Percentiles rank a stretch among this genome's conserved stretches.
Conservation (phyloP, 805 yeast species). For the Priceomyces medius region DNA sequence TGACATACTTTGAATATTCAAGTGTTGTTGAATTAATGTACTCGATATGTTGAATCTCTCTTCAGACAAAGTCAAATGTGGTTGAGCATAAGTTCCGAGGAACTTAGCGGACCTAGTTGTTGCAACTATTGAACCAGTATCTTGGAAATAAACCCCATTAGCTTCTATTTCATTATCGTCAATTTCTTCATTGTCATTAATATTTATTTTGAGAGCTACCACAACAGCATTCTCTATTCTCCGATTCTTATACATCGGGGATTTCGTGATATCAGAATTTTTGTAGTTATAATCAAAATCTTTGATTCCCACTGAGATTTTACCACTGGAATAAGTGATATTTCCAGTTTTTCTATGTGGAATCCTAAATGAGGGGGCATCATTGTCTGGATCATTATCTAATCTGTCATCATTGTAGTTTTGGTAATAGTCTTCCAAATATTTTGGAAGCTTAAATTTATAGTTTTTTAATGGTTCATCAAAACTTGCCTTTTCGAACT, state of each 20-base stretch:
- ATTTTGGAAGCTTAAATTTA: conserved; percentile 22
- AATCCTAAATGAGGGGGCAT: conserved; percentile 6
- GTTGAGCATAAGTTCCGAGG: conserved; percentile 58
- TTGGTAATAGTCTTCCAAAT: conserved; percentile 29
- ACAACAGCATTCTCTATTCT: conserved; percentile 32
- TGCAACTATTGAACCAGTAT: conserved; percentile 60
- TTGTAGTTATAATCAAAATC: conserved; percentile 24
- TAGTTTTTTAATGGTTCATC: conserved; percentile 12
- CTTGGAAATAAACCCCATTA: conserved; percentile 64
- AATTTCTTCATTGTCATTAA: conserved; percentile 47
- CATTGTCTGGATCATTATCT: conserved; percentile 19
- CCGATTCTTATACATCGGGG: conserved; percentile 10
- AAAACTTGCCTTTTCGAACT: conserved; percentile 17
- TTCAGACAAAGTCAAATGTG: conserved; percentile 50
- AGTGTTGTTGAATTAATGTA: conserved; percentile 40
- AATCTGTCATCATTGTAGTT: conserved; percentile 21
- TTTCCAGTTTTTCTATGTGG: conserved; percentile 21
- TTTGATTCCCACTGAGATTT: conserved; percentile 20
- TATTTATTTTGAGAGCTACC: conserved; percentile 25
- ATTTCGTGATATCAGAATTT: conserved; percentile 16
- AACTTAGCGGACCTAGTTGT: conserved; percentile 64
- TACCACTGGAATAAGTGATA: conserved; percentile 27
- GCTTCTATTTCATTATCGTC: conserved; percentile 51
- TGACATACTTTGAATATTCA: conserved; percentile 43
- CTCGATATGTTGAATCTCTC: conserved; percentile 45